Evolutionary conservation across 345 rosid species (phyloP).

Genomic region (Clausena lansium): DNA sequence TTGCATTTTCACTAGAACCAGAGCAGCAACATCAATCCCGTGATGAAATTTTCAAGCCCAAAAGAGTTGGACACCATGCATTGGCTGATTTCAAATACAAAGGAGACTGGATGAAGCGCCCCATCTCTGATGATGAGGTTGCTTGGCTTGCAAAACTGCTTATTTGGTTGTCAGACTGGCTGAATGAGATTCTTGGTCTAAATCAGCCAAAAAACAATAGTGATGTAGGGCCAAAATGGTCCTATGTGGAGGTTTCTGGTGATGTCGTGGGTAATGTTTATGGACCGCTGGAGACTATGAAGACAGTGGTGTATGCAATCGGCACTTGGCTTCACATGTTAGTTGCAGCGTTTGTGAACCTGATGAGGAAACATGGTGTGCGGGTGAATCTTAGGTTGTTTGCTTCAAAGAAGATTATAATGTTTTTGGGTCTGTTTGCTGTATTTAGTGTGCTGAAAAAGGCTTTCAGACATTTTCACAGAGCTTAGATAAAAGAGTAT

Average conservation of each 20-base stretch:
- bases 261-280: conserved; percentile 29
- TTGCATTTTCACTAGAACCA: conserved; percentile 39
- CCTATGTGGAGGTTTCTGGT: conserved; percentile 49
- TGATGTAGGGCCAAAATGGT: conserved; percentile 32
- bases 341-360: conserved; percentile 28
- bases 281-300: conserved; percentile 45
- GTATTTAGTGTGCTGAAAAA: conserved; percentile 47
- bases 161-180: conserved; percentile 57
- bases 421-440: conserved; percentile 40
- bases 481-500: conserved; percentile 13
- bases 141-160: conserved; percentile 77
- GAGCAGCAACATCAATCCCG: conserved; percentile 42
- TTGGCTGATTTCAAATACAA: conserved; percentile 47
- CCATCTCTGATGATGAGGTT: conserved; percentile 73
- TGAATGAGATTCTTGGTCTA: conserved; percentile 67
- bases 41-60: conserved; percentile 77
- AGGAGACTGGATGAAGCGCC: conserved; percentile 92
- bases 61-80: conserved; percentile 50
- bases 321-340: conserved; percentile 49
- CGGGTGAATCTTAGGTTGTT: conserved; percentile 71
- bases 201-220: conserved; percentile 34
- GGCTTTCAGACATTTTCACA: conserved; percentile 28
- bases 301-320: conserved; percentile 35
- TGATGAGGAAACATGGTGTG: conserved; percentile 65
- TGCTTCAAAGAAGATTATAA: conserved; percentile 77